Evolutionary conservation across 495 filamentous ascomycete species (phyloP), one percentile per base, ranked within the genome.

Genomic region (Geopyxis carbonaria): DNA sequence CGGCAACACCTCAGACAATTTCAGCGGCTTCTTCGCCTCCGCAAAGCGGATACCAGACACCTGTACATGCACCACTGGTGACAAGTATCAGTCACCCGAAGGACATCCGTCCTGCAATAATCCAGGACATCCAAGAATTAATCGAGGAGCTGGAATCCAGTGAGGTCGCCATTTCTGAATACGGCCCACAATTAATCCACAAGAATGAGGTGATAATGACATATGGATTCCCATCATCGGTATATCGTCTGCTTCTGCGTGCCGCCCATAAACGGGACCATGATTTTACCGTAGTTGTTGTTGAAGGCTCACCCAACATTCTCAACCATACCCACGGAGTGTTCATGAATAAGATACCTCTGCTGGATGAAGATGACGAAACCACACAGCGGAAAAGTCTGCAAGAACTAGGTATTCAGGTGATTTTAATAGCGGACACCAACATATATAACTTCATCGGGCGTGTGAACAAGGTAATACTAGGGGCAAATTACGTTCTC

Each of bases 51-150:
- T 19, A 40, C 22, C 8, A 39, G 22, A 53, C 25, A 22, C 44
- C 44, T 4, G 31, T 32, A 1, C 44, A 51, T 9, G 13, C 20
- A 10, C 31, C 31, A 3, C 31, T 18, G 31, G 27, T 11, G 15
- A 30, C 27, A 3, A 34, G 31, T 18, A 9, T 18, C 7, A 9
- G 16, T 19, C 10, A 10, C 10, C 11, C 18, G 20, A 39, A 39
- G 22, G 49, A 54, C n/a, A 40, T 54, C 14, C 50, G 50, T 20
- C 50, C 51, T 13, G 50, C 51, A 7, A 46, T 54, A 15, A 53
- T 54, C 24, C 50, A 54, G 16, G 51, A 54, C 44, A 54, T 54
- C 25, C 45, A 49, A 20, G 51, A 54, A 16, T 45, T 54, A 21
- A 45, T 54, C 8, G 51, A 54, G 16, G 51, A 54, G 31, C 51